Percentiles rank a stretch among this genome's conserved stretches.
Evolutionary conservation across 257 asterid species (phyloP).

Genomic region (Ehretia macrophylla): DNA sequence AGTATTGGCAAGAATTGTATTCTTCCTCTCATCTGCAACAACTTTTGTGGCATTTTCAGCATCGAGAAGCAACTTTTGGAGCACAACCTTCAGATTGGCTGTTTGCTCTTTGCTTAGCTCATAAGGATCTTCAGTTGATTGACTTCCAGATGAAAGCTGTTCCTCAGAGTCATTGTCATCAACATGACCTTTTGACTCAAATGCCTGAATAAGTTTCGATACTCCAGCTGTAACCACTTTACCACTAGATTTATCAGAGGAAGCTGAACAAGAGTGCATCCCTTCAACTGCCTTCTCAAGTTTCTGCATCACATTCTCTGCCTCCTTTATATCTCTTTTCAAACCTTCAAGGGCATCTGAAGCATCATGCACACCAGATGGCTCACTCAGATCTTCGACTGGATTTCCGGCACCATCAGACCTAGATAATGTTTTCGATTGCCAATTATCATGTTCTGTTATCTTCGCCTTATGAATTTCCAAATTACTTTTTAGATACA

Average conservation of each 20-base stretch:
- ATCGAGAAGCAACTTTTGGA: conserved; percentile 42
- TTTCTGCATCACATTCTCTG: conserved; percentile 40
- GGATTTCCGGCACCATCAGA: conserved; percentile 32
- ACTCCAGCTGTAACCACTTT: conserved; percentile 58
- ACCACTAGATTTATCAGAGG: conserved; percentile 43
- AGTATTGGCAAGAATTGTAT: conserved; percentile 33
- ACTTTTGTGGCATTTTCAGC: conserved; percentile 47
- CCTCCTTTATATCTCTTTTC: conserved; percentile 55
- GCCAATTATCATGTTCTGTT: conserved; percentile 27
- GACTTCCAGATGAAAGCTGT: conserved; percentile 32
- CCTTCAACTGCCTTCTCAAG: conserved; percentile 69
- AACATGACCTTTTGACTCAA: conserved; percentile 52
- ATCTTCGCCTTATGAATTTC: conserved; percentile 41
- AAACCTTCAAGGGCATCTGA: conserved; percentile 41
- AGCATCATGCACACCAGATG: conserved; percentile 28
- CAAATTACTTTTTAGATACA: conserved; percentile 42
- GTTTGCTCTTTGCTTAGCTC: conserved; percentile 37
- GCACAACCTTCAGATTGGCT: conserved; percentile 35
- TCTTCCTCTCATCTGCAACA: conserved; percentile 41
- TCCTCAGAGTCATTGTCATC: conserved; percentile 56
- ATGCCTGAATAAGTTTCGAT: conserved; percentile 82
- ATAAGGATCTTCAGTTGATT: conserved; percentile 38
- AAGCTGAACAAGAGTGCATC: conserved; percentile 46
- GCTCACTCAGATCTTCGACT: conserved; percentile 12
- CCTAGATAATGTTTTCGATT: conserved; percentile 17